Base-by-base conservation (phyloP, 768 basidiomycete genomes). In the Collybia sp. region DNA sequence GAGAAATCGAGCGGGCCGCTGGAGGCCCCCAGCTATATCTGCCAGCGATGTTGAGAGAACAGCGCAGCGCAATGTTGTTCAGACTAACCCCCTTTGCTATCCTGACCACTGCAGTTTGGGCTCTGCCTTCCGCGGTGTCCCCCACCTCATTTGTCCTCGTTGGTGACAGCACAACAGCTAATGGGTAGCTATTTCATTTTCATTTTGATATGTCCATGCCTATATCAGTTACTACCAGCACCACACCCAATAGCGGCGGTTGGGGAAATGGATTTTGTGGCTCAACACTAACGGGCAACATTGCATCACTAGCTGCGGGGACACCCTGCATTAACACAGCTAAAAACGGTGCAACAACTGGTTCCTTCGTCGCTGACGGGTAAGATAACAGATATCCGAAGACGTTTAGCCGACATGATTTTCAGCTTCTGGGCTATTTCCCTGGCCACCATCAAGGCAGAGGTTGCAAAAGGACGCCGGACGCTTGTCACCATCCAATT, bases 201-300 rank as follows among this genome's bases (percentile, higher is more conserved):
- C 6, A n/a, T n/a, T n/a, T 16, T 32, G 6, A 31, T 15, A 18
- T 12, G 6, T 20, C 11, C 31, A 8, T 30, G 12, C 30, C 30
- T 10, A 31, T 40, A 38, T 15, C 1, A 3, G 30, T 33, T 19
- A 12, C 36, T 33, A 6, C 11, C 39, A 66, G 64, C 12, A 67
- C 67, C 2, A 59, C 56, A n/a, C 58, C 59, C 8, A 63, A 69
- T 44, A 65, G 63, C 46, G 68, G 67, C 18, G 68, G 69, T 4
- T 70, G 69, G 70, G 68, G 69, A 16, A 70, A 71, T 41, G 68
- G 69, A 6, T 59, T 72, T 36, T 72, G 70, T 52, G 68, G 66
- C 6, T 66, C 65, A 20, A 47, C 56, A 1, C 42, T 61, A 10
- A 61, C 53, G 12, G 53, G 53, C 8, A 68, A 65, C 30, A 60